phyloP scores from a whole-genome alignment of 2,329 filamentous ascomycete species.

The Penicillium brasilianum region DNA sequence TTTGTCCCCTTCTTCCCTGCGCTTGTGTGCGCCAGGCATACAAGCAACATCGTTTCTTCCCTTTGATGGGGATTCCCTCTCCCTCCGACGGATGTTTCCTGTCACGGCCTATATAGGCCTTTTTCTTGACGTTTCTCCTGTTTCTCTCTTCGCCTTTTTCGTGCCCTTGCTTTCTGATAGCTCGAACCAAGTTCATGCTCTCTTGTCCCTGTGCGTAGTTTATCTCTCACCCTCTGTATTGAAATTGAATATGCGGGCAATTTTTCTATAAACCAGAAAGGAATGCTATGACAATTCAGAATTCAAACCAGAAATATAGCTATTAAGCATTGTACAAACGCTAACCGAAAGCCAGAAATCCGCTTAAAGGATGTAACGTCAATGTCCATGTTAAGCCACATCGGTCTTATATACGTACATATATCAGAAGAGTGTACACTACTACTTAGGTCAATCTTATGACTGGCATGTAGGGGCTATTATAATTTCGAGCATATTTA shows the following conservation, averaged over 20 bases:
- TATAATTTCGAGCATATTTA: not conserved
- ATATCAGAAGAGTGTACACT: not conserved
- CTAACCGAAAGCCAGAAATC: not conserved
- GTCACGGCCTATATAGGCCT: too few species aligned
- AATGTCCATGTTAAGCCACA: not conserved
- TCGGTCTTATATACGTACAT: not conserved
- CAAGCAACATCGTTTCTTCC: not conserved
- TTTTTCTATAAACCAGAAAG: not conserved
- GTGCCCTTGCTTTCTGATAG: too few species aligned
- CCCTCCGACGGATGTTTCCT: too few species aligned
- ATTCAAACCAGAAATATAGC: not conserved
- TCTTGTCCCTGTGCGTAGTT: too few species aligned
- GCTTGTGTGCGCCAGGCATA: not conserved
- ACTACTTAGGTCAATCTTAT: not conserved
- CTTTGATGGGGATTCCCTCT: not conserved
- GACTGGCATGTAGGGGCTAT: not conserved
- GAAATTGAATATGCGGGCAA: not conserved
- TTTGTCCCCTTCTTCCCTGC: not conserved
- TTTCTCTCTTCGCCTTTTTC: too few species aligned
- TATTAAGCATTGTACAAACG: not conserved
- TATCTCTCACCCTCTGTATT: not conserved
- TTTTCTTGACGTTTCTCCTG: too few species aligned
- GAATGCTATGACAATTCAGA: not conserved
- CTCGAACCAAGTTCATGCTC: too few species aligned
- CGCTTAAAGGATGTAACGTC: not conserved